Conservation (phyloP, 768 basidiomycete species). For the Favolaschia claudopus region DNA sequence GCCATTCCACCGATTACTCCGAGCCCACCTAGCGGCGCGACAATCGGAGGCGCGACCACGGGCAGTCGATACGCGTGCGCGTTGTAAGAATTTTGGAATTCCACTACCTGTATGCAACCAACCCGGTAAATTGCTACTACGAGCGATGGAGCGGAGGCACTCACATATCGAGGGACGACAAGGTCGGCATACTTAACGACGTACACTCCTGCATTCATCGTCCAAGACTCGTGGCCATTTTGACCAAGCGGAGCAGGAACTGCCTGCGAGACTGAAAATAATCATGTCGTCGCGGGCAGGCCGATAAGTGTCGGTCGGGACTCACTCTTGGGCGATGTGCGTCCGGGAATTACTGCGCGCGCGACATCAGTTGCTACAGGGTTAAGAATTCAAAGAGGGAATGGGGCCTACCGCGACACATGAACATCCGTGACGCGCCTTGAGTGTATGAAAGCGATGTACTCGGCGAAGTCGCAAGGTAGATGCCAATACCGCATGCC, state of each 20-base stretch:
- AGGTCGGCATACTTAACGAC: conserved; percentile 20
- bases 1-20: too few species aligned
- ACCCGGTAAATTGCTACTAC: too few species aligned
- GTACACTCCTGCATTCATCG: conserved; percentile 1
- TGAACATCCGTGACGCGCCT: conserved; percentile 14
- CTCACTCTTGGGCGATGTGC: neutral
- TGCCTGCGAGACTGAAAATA: neutral
- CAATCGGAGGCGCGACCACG: too few species aligned
- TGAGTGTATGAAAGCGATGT: conserved; percentile 11
- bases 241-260: conserved; percentile 1
- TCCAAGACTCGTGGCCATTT: conserved; percentile 11
- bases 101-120: conserved; percentile 21
- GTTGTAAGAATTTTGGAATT: too few species aligned
- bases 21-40: too few species aligned
- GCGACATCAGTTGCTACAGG: neutral
- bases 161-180: conserved; percentile 20
- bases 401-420: conserved; percentile 17
- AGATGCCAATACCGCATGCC: conserved; percentile 10
- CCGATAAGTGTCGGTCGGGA: too few species aligned
- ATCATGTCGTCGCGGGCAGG: too few species aligned
- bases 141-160: neutral
- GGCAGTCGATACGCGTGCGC: too few species aligned
- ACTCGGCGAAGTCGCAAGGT: conserved; percentile 2
- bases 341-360: conserved; percentile 7
- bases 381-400: neutral